Base-by-base conservation (phyloP, 164 flowering plant genomes). In the Akebia trifoliata region DNA sequence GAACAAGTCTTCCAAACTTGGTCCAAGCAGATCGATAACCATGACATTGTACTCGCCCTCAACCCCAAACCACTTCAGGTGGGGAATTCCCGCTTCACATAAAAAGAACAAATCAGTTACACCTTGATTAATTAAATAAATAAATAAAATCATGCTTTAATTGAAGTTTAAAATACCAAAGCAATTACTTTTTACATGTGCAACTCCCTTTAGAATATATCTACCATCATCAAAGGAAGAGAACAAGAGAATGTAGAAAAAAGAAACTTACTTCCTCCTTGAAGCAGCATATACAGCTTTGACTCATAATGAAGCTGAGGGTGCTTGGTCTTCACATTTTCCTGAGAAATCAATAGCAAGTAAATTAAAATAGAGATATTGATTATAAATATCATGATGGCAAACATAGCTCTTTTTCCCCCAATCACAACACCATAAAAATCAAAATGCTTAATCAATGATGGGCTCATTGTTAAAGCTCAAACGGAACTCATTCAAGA, bases 261-360 rank as follows among this genome's bases (percentile, higher is more conserved):
- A 6, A 14, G 22, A 30, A 30, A 72, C 83, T 79, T 70, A 86
- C 93, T 75, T 64, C 87, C 93, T 56, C 87, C 87, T 60, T 86
- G 89, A 55, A 86, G 85, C 55, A 81, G 76, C 74, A 72, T 76
- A 65, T 86, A 86, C 60, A 86, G 56, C 64, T 83, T 86, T 15
- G 93, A 73, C 54, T 86, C 93, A 69, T 80, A 83, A 21, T 76
- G 86, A 61, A 84, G 83, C 61, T 84, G 89, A 34, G 89, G 89
- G 56, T 83, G 89, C 69, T 78, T 81, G 6, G 89, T 81, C 69
- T 79, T 79, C 28, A 56, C 72, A 46, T 74, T 61, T 66, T 84
- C 90, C 90, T 84, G 69, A 8, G 24, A 43, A 53, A n/a, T n/a
- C n/a, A n/a, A n/a, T n/a, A n/a, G n/a, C n/a, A n/a, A n/a, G n/a